Conservation (phyloP, 106 monocot genomes). For the Phalaenopsis equestris region DNA sequence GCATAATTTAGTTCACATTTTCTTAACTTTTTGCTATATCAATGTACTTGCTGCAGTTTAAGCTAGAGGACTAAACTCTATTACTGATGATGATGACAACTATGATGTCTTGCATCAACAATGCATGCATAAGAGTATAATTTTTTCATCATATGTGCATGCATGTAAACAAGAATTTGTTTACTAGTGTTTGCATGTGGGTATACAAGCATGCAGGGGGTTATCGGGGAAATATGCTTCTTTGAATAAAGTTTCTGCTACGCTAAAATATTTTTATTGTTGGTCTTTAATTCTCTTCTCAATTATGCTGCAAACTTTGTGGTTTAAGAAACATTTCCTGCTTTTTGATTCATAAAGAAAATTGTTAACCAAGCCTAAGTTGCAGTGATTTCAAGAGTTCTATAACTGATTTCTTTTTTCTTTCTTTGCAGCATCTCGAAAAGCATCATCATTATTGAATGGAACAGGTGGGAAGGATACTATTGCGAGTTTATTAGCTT, state of each 20-base stretch:
- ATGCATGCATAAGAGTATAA: no score
- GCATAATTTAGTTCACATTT: no score
- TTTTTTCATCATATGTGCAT: not conserved
- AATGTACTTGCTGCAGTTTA: no score
- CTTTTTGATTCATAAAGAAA: not conserved
- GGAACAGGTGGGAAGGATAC: constrained; percentile 64
- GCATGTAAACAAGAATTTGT: no score
- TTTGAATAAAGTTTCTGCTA: not conserved
- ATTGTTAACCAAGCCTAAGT: not conserved
- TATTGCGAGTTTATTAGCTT: constrained; percentile 90
- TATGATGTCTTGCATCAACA: no score
- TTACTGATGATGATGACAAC: no score
- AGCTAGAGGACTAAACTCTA: no score
- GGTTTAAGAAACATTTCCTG: not conserved
- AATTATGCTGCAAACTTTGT: not conserved
- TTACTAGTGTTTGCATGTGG: no score
- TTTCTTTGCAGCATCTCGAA: constrained; percentile 44
- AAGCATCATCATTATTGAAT: constrained; percentile 38
- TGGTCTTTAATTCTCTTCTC: not conserved
- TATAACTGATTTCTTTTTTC: not conserved
- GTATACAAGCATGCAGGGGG: no score
- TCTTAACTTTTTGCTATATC: no score
- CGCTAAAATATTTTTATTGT: not conserved
- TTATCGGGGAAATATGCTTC: not conserved
- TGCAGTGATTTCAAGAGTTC: not conserved